Base-by-base conservation (phyloP, 2,329 filamentous ascomycete species). In the Penicillium glabrum region DNA sequence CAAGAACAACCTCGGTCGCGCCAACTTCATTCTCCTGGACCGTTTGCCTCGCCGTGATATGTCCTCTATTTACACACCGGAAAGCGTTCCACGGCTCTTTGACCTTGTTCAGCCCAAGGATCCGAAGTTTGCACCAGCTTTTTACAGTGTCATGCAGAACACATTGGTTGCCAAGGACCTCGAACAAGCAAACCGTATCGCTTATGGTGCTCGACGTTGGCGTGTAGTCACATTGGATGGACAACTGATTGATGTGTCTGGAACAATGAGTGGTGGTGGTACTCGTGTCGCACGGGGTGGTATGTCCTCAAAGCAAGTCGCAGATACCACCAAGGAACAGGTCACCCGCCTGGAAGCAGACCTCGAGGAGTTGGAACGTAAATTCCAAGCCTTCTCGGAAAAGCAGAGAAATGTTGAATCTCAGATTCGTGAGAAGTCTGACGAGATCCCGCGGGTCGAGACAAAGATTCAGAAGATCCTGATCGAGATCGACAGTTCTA, bases 231-330 rank as follows among this genome's bases (percentile, higher is more conserved):
- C 95, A 0, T 84, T 99, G 2, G 91, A 93, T 59, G 95, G 95
- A 48, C 93, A 97, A 74, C 83, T 99, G 51, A 98, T 99, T 64
- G 95, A 99, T 78, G 96, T 96, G 72, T 97, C 93, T 1, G 95
- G 95, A 81, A 98, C 95, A 35, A 98, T 99, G 95, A 96, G 91
- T 57, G 95, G 95, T 80, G 95, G 95, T 81, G 95, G 95, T 55
- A 93, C 86, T 46, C 90, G 90, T 16, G 90, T 95, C 55, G 93
- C 93, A 67, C 91, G 88, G 70, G 96, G 96, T 0, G 86, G 92
- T 56, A 99, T 99, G 96, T 98, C 93, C 0, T 96, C 93, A 11
- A 98, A 96, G 76, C 86, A 96, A 46, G 88, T 90, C n/a, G 85
- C 90, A 1, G 91, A 96, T 56, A 89, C 89, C 16, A 89, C 87